Evolutionary conservation across 371 early-diverging fungal species (phyloP).

Genomic region (Coemansia linderi): DNA sequence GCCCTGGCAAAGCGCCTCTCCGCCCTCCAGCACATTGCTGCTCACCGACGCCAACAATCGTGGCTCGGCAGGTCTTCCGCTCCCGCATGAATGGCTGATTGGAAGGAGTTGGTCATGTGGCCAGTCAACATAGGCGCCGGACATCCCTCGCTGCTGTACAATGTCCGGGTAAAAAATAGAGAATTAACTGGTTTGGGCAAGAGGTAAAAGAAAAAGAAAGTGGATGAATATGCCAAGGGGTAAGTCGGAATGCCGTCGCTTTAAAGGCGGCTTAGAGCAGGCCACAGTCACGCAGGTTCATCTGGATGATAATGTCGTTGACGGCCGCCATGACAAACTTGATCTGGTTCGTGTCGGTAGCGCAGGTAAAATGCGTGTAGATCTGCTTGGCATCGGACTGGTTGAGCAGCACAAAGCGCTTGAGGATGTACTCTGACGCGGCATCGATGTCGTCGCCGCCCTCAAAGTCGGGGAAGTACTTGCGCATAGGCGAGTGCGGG

Average conservation of each 20-base stretch:
- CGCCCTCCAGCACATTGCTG: not conserved
- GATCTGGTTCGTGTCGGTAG: constrained; percentile 94
- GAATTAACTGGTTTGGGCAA: not conserved
- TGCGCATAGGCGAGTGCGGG: constrained; percentile 70
- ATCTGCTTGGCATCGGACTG: constrained; percentile 80
- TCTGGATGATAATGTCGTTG: constrained; percentile 93
- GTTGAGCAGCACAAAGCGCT: constrained; percentile 78
- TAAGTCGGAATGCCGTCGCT: not conserved
- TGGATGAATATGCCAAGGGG: not conserved
- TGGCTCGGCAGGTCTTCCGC: no score
- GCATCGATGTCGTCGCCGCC: constrained; percentile 60
- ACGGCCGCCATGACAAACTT: constrained; percentile 92
- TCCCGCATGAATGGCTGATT: not conserved
- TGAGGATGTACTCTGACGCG: constrained; percentile 80
- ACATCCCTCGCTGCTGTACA: not conserved
- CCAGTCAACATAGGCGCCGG: not conserved
- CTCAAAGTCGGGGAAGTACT: constrained; percentile 84
- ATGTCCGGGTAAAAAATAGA: not conserved
- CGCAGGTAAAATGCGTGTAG: constrained; percentile 92
- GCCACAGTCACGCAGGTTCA: constrained; percentile 83
- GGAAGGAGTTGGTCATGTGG: not conserved
- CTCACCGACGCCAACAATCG: not conserved
- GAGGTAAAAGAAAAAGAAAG: not conserved
- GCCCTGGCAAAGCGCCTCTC: not conserved
- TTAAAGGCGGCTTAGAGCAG: constrained; percentile 62